Evolutionary conservation across 106 monocot genomes (phyloP), one percentile per base, ranked within the genome.

Genomic region (Dioscorea zingiberensis): DNA sequence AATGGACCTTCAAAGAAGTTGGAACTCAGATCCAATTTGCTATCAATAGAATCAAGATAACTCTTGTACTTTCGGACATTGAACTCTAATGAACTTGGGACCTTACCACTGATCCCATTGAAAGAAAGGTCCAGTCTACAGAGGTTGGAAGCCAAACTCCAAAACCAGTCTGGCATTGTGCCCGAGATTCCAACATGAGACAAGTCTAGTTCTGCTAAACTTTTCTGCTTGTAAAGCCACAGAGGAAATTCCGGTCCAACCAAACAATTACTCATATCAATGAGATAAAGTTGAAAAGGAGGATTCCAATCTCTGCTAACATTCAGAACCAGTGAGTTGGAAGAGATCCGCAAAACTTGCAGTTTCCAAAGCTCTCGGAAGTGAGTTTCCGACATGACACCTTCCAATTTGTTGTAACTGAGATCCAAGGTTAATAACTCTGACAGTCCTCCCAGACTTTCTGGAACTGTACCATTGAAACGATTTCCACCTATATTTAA

Each of bases 101-200:
- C 3, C 25, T 38, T 29, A 21, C 73, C 73, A 0, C 26, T 65
- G 21, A 73, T 65, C 6, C 18, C 10, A 18, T 73, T 73, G n/a
- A 25, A 7, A 4, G 64, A 65, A 4, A 62, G 2, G 11, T 56
- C 15, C 13, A 60, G 14, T 0, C 5, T 24, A 7, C 25, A 11
- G 21, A 51, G 22, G 9, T n/a, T 7, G 14, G 26, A 44, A 27
- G 56, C 14, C 2, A 66, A 17, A 25, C 54, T 44, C 74, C 74
- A 74, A 26, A 74, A 74, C 74, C 74, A 74, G 16, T 63, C 7
- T 5, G 76, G 76, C 19, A 76, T 23, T 1, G 24, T 14, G 64
- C 58, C 75, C 15, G 56, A 46, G 16, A 76, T 69, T 27, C 63
- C 62, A 12, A 63, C 44, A 21, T 23, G 13, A 0, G 75, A 64